Evolutionary conservation across 2,329 filamentous ascomycete species (phyloP).

Genomic region (Aspergillus carbonarius): DNA sequence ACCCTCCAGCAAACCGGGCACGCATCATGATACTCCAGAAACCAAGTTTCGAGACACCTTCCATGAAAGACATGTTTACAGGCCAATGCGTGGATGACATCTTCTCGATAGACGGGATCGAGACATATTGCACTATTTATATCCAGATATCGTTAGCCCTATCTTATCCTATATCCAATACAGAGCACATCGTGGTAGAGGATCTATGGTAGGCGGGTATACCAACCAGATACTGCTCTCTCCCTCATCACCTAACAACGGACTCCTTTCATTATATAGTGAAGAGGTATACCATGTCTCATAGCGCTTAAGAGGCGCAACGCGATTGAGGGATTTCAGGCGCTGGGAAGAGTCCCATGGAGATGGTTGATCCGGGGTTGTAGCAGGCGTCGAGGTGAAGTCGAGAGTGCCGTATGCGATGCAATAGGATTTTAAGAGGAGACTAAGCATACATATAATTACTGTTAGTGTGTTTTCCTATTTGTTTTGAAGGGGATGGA

Average conservation of each 20-base stretch:
- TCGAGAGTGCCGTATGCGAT: background rate
- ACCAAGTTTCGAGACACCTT: background rate
- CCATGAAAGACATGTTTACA: background rate
- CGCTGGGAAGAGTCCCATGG: background rate
- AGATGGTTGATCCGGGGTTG: background rate
- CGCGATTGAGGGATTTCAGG: background rate
- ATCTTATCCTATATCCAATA: too few relatives aligned
- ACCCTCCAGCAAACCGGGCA: background rate
- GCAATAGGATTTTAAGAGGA: background rate
- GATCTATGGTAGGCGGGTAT: background rate
- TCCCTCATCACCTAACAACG: background rate
- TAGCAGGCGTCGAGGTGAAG: background rate
- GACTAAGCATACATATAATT: background rate
- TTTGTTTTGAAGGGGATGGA: background rate
- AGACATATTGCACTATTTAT: background rate
- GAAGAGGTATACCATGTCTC: background rate
- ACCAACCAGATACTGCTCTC: background rate
- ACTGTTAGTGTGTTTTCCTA: background rate
- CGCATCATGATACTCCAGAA: background rate
- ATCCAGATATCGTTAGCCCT: too few relatives aligned
- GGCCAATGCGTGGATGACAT: background rate
- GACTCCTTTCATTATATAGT: background rate
- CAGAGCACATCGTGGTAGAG: too few relatives aligned
- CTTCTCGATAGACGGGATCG: background rate
- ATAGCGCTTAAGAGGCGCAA: background rate